Evolutionary conservation across 1,284 basidiomycete genomes (phyloP).

Genomic region (Fomes fomentarius): DNA sequence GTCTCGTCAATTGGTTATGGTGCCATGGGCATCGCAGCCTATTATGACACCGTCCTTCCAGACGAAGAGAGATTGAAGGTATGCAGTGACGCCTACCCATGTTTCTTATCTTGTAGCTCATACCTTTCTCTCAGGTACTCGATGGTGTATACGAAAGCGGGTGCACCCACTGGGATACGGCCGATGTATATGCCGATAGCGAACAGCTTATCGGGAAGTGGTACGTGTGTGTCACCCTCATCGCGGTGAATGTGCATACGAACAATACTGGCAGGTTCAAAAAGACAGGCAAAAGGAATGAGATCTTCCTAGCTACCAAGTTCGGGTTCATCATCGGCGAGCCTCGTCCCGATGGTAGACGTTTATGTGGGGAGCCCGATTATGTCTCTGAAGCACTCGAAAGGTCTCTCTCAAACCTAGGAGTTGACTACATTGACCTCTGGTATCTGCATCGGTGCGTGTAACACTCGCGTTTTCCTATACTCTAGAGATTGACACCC

Average conservation of each 20-base stretch:
- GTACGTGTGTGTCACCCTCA: slow-evolving; percentile 8
- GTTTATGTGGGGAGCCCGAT: slow-evolving; percentile 30
- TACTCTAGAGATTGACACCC: neutral
- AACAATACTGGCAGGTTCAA: slow-evolving; percentile 35
- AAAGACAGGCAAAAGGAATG: slow-evolving; percentile 39
- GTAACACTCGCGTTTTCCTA: too few relatives aligned
- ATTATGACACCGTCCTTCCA: slow-evolving; percentile 36
- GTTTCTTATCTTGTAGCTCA: neutral
- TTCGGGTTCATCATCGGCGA: slow-evolving; percentile 37
- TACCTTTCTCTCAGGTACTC: slow-evolving; percentile 16
- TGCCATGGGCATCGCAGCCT: slow-evolving; percentile 36
- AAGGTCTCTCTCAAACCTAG: slow-evolving; percentile 39
- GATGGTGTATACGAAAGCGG: slow-evolving; percentile 28
- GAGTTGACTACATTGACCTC: slow-evolving; percentile 41
- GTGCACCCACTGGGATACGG: slow-evolving; percentile 36
- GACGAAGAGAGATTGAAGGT: slow-evolving; percentile 51
- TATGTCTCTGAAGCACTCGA: slow-evolving; percentile 34
- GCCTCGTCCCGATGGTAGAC: too few relatives aligned
- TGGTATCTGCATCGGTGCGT: slow-evolving; percentile 41
- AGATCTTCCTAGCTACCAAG: slow-evolving; percentile 53
- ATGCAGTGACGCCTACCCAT: neutral
- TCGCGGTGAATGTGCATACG: slow-evolving; percentile 24
- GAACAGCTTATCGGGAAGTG: slow-evolving; percentile 33
- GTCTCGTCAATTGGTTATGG: slow-evolving; percentile 33
- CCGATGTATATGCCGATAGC: slow-evolving; percentile 32